Base-by-base conservation (phyloP, 2,329 filamentous ascomycete species). In the Stachybotrys elegans region DNA sequence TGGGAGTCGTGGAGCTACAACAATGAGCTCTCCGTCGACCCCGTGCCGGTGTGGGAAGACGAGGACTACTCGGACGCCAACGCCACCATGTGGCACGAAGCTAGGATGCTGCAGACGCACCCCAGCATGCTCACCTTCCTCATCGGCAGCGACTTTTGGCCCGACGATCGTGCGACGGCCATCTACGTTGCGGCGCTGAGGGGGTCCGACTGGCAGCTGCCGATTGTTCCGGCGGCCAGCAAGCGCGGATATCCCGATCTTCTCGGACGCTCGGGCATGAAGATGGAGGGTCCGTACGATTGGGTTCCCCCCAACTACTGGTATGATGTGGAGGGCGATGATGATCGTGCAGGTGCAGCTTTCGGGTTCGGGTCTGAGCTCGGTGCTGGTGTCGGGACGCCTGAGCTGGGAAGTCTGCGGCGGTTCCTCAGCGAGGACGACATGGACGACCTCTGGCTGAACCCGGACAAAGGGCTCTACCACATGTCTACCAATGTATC, bases 1-100 rank as follows among this genome's bases (percentile, higher is more conserved):
- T 84, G 81, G 81, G 81, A 84, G 53, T 75, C 72, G 0, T 84
- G 79, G 79, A 57, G 53, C 40, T 81, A 83, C 57, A 83, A 83
- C 51, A 57, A 74, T 12, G 73, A 84, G 39, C 50, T 74, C 6
- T 48, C 61, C 7, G 51, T 68, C 20, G 58, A 67, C 38, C 60
- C 64, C 0, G 51, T 60, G 3, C 54, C 59, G 0, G 34, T 58
- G 6, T 84, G 79, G 78, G 61, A 57, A 1, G 68, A 75, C 0
- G 51, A 58, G 2, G 81, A 84, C 57, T 84, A 84, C 54, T 49
- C 44, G 1, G 75, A 71, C 20, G 80, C 78, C 6, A 71, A 72
- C 22, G 60, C 61, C 1, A 75, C 73, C 40, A 81, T 83, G 72
- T 61, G 67, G 0, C 79, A 84, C 47, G 81, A 84, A 58, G 76